These are phyloP conservation scores for Kwoniella sp. DNA, from an alignment of 768 basidiomycete species.

Conservation along the genomic window DNA sequence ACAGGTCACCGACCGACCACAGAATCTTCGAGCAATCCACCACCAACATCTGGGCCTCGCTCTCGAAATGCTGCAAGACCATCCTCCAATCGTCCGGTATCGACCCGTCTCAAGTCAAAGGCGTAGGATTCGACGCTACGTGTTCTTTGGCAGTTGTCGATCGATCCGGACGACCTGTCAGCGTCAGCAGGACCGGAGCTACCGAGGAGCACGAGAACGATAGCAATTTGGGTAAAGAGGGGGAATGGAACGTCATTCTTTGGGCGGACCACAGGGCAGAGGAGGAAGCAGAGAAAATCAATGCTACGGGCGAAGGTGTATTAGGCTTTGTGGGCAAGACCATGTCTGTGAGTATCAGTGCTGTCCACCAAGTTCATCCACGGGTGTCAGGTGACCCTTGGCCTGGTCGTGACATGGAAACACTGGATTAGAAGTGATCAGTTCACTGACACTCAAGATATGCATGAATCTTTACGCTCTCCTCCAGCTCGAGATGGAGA, in stretches of 20 bases:
- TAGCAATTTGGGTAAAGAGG: conserved; percentile 52
- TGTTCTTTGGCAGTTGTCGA: conserved; percentile 90
- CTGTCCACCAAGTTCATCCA: not conserved
- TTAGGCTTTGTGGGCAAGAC: conserved; percentile 93
- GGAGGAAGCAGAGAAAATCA: conserved; percentile 87
- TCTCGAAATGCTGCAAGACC: conserved; percentile 62
- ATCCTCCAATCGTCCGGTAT: conserved; percentile 65
- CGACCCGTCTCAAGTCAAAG: conserved; percentile 69
- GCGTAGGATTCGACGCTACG: conserved; percentile 92
- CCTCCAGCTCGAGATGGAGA: conserved; percentile 90
- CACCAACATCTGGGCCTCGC: conserved; percentile 77
- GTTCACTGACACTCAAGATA: too few relatives aligned
- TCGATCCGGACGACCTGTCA: conserved; percentile 68
- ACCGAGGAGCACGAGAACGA: conserved; percentile 36
- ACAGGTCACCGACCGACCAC: conserved; percentile 79
- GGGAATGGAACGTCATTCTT: conserved; percentile 82
- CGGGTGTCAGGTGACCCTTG: not conserved
- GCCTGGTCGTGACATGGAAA: not conserved
- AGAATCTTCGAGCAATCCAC: conserved; percentile 97
- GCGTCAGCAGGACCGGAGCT: conserved; percentile 62
- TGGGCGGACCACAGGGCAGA: conserved; percentile 98
- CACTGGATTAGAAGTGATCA: too few relatives aligned
- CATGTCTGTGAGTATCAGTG: conserved; percentile 68
- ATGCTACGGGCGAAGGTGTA: conserved; percentile 77
- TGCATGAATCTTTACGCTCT: too few relatives aligned